Percentiles rank a stretch among this genome's conserved stretches.
These are phyloP conservation scores for Rhodotorula sp. DNA, from an alignment of 1,284 basidiomycete genomes.

Conservation along the genomic window DNA sequence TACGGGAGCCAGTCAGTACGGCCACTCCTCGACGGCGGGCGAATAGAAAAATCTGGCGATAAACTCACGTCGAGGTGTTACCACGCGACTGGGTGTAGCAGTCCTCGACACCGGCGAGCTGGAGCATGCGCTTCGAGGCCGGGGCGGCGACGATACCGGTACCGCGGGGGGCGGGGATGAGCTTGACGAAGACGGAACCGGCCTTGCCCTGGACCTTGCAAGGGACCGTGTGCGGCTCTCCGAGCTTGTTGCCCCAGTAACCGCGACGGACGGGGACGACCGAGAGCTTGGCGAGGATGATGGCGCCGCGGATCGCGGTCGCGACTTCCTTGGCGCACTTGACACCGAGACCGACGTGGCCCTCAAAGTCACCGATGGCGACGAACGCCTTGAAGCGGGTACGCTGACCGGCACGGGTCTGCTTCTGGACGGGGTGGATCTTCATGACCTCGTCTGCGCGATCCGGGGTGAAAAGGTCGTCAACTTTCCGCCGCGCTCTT, in stretches of 20 bases:
- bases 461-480: not conserved
- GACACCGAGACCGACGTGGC: slow-evolving; percentile 98
- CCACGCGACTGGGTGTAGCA: slow-evolving; percentile 93
- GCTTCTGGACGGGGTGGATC: slow-evolving; percentile 99
- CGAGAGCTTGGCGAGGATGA: slow-evolving; percentile 93
- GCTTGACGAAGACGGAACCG: slow-evolving; percentile 98
- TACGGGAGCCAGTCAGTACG: slow-evolving; percentile 6
- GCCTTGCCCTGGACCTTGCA: slow-evolving; percentile 98
- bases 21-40: not conserved
- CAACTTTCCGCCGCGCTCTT: not conserved
- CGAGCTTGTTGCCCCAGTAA: slow-evolving; percentile 91
- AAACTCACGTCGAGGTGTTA: slow-evolving; percentile 79
- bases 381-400: slow-evolving; percentile 99
- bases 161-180: slow-evolving; percentile 95
- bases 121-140: slow-evolving; percentile 92
- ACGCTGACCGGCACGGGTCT: slow-evolving; percentile 98
- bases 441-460: slow-evolving; percentile 89
- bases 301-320: slow-evolving; percentile 97
- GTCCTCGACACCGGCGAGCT: slow-evolving; percentile 96
- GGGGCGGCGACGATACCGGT: slow-evolving; percentile 99
- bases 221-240: slow-evolving; percentile 98
- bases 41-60: not conserved
- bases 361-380: slow-evolving; percentile 97
- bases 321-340: slow-evolving; percentile 99
- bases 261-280: slow-evolving; percentile 95